A percentile compares a stretch with the other conserved stretches of the same genome.
Conservation (phyloP, 371 early-diverging fungal genomes). For the Rhizomucor miehei region DNA sequence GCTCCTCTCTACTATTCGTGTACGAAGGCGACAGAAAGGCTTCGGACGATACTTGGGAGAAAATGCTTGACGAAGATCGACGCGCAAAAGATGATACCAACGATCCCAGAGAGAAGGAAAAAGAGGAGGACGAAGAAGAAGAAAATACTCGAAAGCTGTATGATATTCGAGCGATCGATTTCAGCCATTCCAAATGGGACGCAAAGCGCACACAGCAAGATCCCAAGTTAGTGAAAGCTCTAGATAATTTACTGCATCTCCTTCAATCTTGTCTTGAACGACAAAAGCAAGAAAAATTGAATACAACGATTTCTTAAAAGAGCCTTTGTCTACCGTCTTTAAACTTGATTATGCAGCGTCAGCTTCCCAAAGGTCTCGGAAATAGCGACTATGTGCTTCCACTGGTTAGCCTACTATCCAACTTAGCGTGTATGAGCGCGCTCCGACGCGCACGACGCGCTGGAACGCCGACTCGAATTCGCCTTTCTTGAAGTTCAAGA, state of each 20-base stretch:
- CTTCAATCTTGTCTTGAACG: conserved; percentile 21
- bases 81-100: neutral
- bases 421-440: too few species aligned
- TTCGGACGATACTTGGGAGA: conserved; percentile 44
- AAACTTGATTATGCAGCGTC: too few species aligned
- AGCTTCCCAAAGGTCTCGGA: too few species aligned
- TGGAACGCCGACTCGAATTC: too few species aligned
- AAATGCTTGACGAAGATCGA: conserved; percentile 38
- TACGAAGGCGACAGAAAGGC: conserved; percentile 67
- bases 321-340: too few species aligned
- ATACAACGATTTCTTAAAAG: too few species aligned
- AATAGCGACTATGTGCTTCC: too few species aligned
- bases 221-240: conserved; percentile 28
- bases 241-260: conserved; percentile 23
- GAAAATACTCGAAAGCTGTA: conserved; percentile 42
- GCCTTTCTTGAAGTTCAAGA: too few species aligned
- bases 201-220: conserved; percentile 31
- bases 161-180: conserved; percentile 74
- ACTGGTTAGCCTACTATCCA: too few species aligned
- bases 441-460: too few species aligned
- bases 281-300: conserved; percentile 19
- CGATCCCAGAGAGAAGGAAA: conserved; percentile 7
- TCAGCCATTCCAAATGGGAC: conserved; percentile 71
- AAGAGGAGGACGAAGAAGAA: conserved; percentile 44
- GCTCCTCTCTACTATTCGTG: conserved; percentile 67